Percentiles rank a stretch among this genome's conserved stretches.
Conservation (phyloP, 805 yeast species). For the Geotrichum ghanense region DNA sequence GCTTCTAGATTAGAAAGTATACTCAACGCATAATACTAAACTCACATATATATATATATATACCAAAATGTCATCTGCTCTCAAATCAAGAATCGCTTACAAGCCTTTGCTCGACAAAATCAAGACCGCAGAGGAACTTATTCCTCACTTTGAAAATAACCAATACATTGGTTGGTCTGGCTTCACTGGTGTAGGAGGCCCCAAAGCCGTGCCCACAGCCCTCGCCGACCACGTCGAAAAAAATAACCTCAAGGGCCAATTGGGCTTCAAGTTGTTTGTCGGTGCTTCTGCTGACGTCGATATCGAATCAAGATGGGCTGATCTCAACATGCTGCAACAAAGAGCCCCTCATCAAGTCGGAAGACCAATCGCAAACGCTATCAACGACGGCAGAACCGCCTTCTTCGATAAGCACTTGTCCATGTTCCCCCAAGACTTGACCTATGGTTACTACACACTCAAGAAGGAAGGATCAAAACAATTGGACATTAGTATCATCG, state of each 20-base stretch:
- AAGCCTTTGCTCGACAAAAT: conserved; percentile 77
- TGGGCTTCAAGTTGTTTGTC: conserved; percentile 83
- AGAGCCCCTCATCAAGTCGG: conserved; percentile 99
- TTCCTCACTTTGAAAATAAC: conserved; percentile 78
- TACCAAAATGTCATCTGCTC: conserved; percentile 50
- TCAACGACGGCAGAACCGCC: conserved; percentile 75
- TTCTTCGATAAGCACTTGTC: conserved; percentile 96
- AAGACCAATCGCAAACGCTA: conserved; percentile 82
- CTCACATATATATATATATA: not conserved
- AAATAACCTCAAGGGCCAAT: conserved; percentile 74
- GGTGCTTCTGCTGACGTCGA: conserved; percentile 98
- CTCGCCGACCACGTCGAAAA: conserved; percentile 81
- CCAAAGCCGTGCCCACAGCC: conserved; percentile 86
- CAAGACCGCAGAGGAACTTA: conserved; percentile 67
- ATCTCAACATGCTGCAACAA: conserved; percentile 69
- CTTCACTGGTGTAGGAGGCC: conserved; percentile 98
- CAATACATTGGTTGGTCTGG: conserved; percentile 98
- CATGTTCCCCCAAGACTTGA: conserved; percentile 96
- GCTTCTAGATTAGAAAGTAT: not conserved
- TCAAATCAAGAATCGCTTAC: conserved; percentile 83
- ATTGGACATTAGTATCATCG: conserved; percentile 81
- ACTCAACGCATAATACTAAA: not conserved
- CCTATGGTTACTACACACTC: conserved; percentile 73
- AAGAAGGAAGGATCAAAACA: conserved; percentile 33
- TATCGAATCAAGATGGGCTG: conserved; percentile 87